Conservation (phyloP, 2,329 filamentous ascomycete genomes). For the Pleomassaria siparia region DNA sequence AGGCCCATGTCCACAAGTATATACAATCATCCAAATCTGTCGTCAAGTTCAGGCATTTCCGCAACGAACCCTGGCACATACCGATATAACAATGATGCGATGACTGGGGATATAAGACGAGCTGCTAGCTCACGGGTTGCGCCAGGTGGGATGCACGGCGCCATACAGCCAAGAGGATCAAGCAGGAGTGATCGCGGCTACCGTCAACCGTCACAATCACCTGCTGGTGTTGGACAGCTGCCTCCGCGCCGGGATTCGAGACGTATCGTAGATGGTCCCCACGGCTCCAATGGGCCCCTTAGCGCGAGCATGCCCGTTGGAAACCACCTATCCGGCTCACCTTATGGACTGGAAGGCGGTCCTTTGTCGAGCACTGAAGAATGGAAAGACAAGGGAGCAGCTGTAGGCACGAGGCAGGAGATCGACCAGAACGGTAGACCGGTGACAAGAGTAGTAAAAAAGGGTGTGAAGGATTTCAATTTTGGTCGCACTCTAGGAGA, state of each 20-base stretch:
- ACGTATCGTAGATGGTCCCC: slow-evolving; percentile 57
- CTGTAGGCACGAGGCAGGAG: slow-evolving; percentile 78
- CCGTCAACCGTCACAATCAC: slow-evolving; percentile 58
- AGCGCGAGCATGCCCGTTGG: slow-evolving; percentile 15
- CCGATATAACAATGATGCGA: slow-evolving; percentile 50
- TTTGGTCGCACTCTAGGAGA: slow-evolving; percentile 91
- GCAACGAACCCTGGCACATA: slow-evolving; percentile 45
- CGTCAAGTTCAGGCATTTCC: slow-evolving; percentile 47
- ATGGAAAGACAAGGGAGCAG: slow-evolving; percentile 95
- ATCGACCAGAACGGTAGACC: slow-evolving; percentile 82
- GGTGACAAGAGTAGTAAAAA: slow-evolving; percentile 83
- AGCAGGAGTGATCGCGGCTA: slow-evolving; percentile 72
- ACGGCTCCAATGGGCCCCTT: slow-evolving; percentile 12
- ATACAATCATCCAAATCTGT: slow-evolving; percentile 53
- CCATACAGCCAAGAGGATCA: slow-evolving; percentile 66
- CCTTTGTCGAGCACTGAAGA: slow-evolving; percentile 75
- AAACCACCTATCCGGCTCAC: slow-evolving; percentile 32
- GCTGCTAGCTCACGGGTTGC: slow-evolving; percentile 66
- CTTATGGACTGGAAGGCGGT: slow-evolving; percentile 60
- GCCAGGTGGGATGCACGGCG: slow-evolving; percentile 60
- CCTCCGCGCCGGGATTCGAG: slow-evolving; percentile 78
- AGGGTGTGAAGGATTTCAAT: slow-evolving; percentile 94
- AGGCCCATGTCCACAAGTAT: slow-evolving; percentile 50
- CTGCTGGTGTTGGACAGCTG: slow-evolving; percentile 61
- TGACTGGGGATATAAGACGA: slow-evolving; percentile 44